A percentile compares a stretch with the other conserved stretches of the same genome.
phyloP scores from a whole-genome alignment of 2,329 filamentous ascomycete genomes.

The Colletotrichum cuscutae region DNA sequence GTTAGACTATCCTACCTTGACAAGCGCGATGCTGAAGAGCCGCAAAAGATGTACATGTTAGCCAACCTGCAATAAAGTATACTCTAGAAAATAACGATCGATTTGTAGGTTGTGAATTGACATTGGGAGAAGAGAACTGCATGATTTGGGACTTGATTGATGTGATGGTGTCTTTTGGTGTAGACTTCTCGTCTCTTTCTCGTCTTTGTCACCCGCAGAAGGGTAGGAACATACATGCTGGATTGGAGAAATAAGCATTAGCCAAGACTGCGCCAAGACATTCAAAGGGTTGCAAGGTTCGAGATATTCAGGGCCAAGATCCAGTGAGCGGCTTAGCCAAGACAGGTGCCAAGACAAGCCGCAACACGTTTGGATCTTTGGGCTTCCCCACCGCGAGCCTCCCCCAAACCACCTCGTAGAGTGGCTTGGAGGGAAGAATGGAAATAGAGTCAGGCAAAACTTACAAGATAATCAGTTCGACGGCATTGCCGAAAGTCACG shows the following conservation, averaged over 20 bases:
- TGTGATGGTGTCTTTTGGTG: constrained; percentile 60
- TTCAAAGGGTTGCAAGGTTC: neutral
- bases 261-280: constrained; percentile 31
- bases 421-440: neutral
- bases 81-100: constrained; percentile 36
- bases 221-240: constrained; percentile 64
- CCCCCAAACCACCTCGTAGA: neutral
- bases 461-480: constrained; percentile 82
- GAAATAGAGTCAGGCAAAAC: constrained; percentile 36
- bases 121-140: constrained; percentile 2
- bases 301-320: constrained; percentile 22
- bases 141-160: constrained; percentile 57
- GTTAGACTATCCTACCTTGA: constrained; percentile 63
- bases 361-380: neutral
- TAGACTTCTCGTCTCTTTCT: constrained; percentile 32
- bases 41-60: constrained; percentile 34
- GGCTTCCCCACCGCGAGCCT: constrained; percentile 9
- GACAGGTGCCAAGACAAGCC: constrained; percentile 26
- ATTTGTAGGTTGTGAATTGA: constrained; percentile 35
- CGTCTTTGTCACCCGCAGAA: constrained; percentile 45
- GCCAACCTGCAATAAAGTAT: constrained; percentile 42
- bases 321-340: constrained; percentile 24
- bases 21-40: constrained; percentile 74
- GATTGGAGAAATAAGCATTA: constrained; percentile 22
- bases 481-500: constrained; percentile 82